phyloP scores from a whole-genome alignment of 2,329 filamentous ascomycete species.

The Apiospora phragmitis region DNA sequence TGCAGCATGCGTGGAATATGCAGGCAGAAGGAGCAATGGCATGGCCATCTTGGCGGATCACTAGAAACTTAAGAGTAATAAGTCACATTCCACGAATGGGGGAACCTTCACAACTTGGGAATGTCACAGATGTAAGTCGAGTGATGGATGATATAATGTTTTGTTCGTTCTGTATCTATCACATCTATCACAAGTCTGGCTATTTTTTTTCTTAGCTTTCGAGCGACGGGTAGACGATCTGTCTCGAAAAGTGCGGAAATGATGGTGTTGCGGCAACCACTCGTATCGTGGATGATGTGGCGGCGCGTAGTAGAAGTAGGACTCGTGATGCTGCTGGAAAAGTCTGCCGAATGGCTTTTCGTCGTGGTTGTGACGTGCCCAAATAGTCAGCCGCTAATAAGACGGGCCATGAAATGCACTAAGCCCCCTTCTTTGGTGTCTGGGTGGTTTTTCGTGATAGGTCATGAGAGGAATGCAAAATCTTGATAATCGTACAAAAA shows the following conservation, averaged over 20 bases:
- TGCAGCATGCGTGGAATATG: not conserved
- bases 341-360: not conserved
- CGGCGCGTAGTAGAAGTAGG: not conserved
- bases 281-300: not conserved
- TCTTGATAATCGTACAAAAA: slow-evolving; percentile 15
- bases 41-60: not conserved
- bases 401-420: not conserved
- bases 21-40: not conserved
- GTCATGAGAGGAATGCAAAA: slow-evolving; percentile 14
- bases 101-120: not conserved
- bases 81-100: not conserved
- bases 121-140: not conserved
- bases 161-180: not conserved
- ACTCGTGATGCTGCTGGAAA: not conserved
- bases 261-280: not conserved
- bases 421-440: not conserved
- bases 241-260: not conserved
- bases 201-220: not conserved
- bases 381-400: not conserved
- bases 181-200: not conserved
- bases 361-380: not conserved
- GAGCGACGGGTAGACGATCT: not conserved
- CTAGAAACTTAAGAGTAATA: not conserved
- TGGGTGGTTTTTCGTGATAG: slow-evolving; percentile 13
- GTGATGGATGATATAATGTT: not conserved